Conservation (phyloP, 257 asterid genomes). For the Rauvolfia tetraphylla region DNA sequence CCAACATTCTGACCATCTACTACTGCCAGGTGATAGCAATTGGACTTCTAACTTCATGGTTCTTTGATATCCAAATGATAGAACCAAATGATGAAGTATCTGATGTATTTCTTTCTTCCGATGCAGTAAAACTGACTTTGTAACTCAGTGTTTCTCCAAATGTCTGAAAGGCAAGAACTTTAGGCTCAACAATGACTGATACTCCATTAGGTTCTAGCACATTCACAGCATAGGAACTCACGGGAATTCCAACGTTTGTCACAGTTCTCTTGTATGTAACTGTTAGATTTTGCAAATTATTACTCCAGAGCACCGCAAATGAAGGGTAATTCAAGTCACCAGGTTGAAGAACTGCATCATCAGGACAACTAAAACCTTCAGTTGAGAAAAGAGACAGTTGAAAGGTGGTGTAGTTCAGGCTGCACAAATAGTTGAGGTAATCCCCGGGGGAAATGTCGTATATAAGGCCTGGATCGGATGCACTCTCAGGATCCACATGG, state of each 20-base stretch:
- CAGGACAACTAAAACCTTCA: constrained; percentile 45
- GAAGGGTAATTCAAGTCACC: constrained; percentile 71
- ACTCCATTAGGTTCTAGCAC: constrained; percentile 48
- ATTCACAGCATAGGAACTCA: constrained; percentile 34
- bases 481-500: constrained; percentile 59
- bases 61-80: constrained; percentile 43
- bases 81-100: constrained; percentile 46
- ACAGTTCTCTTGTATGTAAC: constrained; percentile 43
- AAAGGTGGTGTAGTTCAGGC: constrained; percentile 52
- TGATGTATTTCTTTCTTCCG: constrained; percentile 21
- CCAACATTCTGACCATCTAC: background rate
- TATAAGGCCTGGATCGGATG: constrained; percentile 63
- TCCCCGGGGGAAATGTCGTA: constrained; percentile 50
- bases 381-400: constrained; percentile 40
- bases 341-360: constrained; percentile 22
- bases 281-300: background rate
- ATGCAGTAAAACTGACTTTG: constrained; percentile 37
- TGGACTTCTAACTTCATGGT: constrained; percentile 58
- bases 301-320: background rate
- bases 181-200: constrained; percentile 41
- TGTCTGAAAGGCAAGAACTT: constrained; percentile 36
- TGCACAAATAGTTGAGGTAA: constrained; percentile 51
- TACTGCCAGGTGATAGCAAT: constrained; percentile 25
- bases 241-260: constrained; percentile 58
- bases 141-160: constrained; percentile 52